Conservation (phyloP, 2,329 filamentous ascomycete genomes). For the Cordyceps tenuipes region DNA sequence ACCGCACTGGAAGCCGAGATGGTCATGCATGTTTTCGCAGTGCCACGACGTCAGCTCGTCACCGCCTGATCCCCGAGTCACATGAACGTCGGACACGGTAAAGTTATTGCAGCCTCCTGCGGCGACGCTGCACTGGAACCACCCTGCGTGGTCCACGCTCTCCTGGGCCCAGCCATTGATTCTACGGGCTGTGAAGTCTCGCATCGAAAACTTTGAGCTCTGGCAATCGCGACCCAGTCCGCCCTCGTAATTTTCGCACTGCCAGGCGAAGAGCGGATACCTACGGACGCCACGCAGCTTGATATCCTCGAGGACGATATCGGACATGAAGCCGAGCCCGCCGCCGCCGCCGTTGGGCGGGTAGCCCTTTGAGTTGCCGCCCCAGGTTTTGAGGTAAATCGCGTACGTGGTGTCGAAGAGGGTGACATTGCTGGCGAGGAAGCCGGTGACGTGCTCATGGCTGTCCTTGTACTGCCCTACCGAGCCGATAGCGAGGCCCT, state of each 20-base stretch:
- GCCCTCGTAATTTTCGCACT: constrained; percentile 29
- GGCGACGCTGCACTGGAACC: constrained; percentile 24
- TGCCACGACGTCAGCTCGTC: constrained; percentile 13
- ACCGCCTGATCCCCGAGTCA: constrained; percentile 15
- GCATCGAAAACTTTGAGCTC: constrained; percentile 24
- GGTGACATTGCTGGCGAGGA: constrained; percentile 39
- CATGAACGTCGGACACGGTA: constrained; percentile 18
- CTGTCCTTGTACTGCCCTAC: constrained; percentile 45
- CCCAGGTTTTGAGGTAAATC: constrained; percentile 53
- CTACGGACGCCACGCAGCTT: constrained; percentile 19
- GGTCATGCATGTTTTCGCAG: constrained; percentile 11
- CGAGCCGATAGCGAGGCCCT: constrained; percentile 48
- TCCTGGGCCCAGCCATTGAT: constrained; percentile 22
- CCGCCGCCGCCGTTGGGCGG: constrained; percentile 52
- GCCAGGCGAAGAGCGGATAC: constrained; percentile 26
- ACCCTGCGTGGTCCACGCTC: constrained; percentile 19
- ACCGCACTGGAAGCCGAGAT: constrained; percentile 4
- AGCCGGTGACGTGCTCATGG: constrained; percentile 41
- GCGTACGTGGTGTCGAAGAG: constrained; percentile 38
- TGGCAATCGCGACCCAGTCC: constrained; percentile 26
- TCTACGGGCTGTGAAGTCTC: constrained; percentile 20
- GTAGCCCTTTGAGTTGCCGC: constrained; percentile 38
- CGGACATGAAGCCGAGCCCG: constrained; percentile 35
- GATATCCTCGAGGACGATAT: constrained; percentile 26
- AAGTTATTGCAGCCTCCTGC: constrained; percentile 25